phyloP scores from a whole-genome alignment of 2,329 filamentous ascomycete genomes.

The Rutstroemia sp. region DNA sequence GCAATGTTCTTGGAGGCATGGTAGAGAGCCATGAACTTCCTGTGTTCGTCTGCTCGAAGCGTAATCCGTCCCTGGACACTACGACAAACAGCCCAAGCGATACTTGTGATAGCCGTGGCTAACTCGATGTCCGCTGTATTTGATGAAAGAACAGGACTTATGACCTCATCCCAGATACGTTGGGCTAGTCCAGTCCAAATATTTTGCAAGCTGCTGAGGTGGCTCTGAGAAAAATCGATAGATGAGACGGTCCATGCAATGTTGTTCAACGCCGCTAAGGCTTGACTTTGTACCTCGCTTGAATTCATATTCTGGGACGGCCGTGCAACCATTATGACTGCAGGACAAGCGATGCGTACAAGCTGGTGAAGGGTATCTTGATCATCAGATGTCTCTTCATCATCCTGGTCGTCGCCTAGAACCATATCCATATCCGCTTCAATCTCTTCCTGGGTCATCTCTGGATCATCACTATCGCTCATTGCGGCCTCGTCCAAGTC shows the following conservation, averaged over 20 bases:
- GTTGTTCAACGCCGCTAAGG: slow-evolving; percentile 57
- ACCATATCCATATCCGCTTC: slow-evolving; percentile 60
- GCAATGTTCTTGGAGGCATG: slow-evolving; percentile 44
- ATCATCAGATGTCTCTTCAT: slow-evolving; percentile 31
- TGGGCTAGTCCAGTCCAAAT: slow-evolving; percentile 48
- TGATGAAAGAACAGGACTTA: slow-evolving; percentile 49
- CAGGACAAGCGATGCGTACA: slow-evolving; percentile 26
- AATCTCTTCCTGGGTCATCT: slow-evolving; percentile 50
- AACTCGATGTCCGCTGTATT: slow-evolving; percentile 55
- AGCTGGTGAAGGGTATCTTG: slow-evolving; percentile 25
- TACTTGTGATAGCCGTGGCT: slow-evolving; percentile 54
- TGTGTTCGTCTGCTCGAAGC: slow-evolving; percentile 46
- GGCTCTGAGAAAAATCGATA: slow-evolving; percentile 50
- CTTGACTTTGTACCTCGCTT: slow-evolving; percentile 42
- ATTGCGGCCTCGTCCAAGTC: slow-evolving; percentile 33
- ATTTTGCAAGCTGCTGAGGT: slow-evolving; percentile 40
- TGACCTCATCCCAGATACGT: slow-evolving; percentile 49
- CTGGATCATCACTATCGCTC: slow-evolving; percentile 36
- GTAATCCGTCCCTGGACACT: slow-evolving; percentile 43
- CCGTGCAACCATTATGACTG: slow-evolving; percentile 20
- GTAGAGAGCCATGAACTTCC: slow-evolving; percentile 58
- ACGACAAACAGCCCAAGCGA: slow-evolving; percentile 58
- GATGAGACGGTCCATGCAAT: slow-evolving; percentile 59
- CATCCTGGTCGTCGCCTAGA: slow-evolving; percentile 37
- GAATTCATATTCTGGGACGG: slow-evolving; percentile 1